A percentile compares a stretch with the other conserved stretches of the same genome.
Evolutionary conservation across 345 rosid genomes (phyloP).

Genomic region (Eucalyptus rudis): DNA sequence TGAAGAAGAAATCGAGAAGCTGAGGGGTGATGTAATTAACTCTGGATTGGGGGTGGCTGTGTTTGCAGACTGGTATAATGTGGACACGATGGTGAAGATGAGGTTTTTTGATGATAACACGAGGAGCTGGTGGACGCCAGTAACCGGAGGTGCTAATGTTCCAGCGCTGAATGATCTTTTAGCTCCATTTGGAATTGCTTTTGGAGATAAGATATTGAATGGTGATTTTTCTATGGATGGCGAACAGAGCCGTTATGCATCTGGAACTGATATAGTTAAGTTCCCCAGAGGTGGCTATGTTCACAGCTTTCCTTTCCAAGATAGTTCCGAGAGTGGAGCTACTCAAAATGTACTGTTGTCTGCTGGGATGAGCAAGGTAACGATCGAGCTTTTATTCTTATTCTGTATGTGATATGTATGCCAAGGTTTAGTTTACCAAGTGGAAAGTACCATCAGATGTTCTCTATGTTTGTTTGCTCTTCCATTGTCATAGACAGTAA

Average conservation of each 20-base stretch:
- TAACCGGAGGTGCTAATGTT: conserved; percentile 95
- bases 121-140: conserved; percentile 98
- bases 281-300: conserved; percentile 84
- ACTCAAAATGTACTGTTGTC: conserved; percentile 62
- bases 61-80: conserved; percentile 97
- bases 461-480: not conserved
- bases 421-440: not conserved
- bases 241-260: conserved; percentile 97
- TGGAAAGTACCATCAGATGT: not conserved
- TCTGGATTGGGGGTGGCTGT: conserved; percentile 81
- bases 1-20: conserved; percentile 81
- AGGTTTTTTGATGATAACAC: conserved; percentile 98
- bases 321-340: conserved; percentile 97
- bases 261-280: conserved; percentile 89
- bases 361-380: not conserved
- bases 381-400: not conserved
- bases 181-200: conserved; percentile 96
- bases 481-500: not conserved
- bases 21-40: conserved; percentile 66
- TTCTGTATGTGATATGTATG: not conserved
- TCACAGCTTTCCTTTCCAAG: conserved; percentile 82
- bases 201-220: conserved; percentile 90
- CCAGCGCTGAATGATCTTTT: conserved; percentile 91
- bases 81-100: conserved; percentile 99
- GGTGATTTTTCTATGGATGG: conserved; percentile 89